Evolutionary conservation across 2,329 filamentous ascomycete species (phyloP).

Genomic region (Diaporthe citri): DNA sequence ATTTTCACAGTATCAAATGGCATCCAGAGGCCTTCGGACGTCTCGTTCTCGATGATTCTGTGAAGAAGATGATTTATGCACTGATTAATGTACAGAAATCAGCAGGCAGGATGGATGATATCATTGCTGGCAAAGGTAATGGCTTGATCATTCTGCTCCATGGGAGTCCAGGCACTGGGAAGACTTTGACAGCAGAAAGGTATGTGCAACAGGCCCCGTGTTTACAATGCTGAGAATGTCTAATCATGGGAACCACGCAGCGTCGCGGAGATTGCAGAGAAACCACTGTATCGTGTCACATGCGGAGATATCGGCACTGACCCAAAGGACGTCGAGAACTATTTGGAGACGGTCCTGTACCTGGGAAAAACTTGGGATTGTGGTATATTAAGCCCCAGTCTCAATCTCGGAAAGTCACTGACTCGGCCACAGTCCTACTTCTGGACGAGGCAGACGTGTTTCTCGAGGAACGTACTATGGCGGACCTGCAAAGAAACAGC

Average conservation of each 20-base stretch:
- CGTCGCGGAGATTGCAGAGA: slow-evolving; percentile 52
- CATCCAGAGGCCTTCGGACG: slow-evolving; percentile 42
- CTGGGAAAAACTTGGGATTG: slow-evolving; percentile 50
- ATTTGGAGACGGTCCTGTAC: slow-evolving; percentile 48
- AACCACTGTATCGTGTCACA: slow-evolving; percentile 53
- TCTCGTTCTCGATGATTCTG: slow-evolving; percentile 42
- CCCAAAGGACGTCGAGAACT: slow-evolving; percentile 48
- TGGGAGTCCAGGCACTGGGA: slow-evolving; percentile 52
- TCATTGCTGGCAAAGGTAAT: slow-evolving; percentile 52
- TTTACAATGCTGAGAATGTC: neutral
- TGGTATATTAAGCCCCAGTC: accelerated
- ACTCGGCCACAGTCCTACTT: slow-evolving; percentile 46
- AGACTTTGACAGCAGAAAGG: slow-evolving; percentile 52
- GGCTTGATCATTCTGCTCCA: slow-evolving; percentile 52
- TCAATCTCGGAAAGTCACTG: neutral
- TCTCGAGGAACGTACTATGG: slow-evolving; percentile 46
- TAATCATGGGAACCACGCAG: neutral
- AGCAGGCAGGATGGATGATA: slow-evolving; percentile 46
- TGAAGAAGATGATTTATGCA: slow-evolving; percentile 47
- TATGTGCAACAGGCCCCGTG: accelerated
- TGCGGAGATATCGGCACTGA: slow-evolving; percentile 52
- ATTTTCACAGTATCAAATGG: slow-evolving; percentile 42
- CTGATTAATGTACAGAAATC: slow-evolving; percentile 44
- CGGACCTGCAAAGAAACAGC: slow-evolving; percentile 48
- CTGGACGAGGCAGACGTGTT: slow-evolving; percentile 54